A percentile compares a stretch with the other conserved stretches of the same genome.
These are phyloP conservation scores for Lasiosphaeria ovina DNA, from an alignment of 495 filamentous ascomycete genomes.

Conservation along the genomic window DNA sequence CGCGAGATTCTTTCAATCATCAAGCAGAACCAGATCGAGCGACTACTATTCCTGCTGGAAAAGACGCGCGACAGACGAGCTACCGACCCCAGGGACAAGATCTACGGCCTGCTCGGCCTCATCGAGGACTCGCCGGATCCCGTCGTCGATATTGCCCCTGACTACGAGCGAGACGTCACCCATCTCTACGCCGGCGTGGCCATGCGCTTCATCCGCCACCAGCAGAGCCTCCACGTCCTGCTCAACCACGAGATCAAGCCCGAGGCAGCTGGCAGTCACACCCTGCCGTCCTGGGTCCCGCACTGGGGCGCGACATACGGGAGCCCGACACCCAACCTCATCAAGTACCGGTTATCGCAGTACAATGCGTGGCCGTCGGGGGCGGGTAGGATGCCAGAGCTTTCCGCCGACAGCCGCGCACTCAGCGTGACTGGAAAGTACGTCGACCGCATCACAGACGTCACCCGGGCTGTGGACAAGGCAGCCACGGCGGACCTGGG, in stretches of 20 bases:
- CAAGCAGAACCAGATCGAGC: background rate
- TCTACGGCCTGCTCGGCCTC: slow-evolving; percentile 1
- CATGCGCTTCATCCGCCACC: background rate
- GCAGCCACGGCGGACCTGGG: background rate
- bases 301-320: background rate
- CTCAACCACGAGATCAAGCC: background rate
- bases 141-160: slow-evolving; percentile 1
- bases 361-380: background rate
- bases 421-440: background rate
- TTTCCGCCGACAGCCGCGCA: background rate
- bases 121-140: background rate
- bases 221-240: background rate
- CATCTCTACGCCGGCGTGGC: background rate
- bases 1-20: background rate
- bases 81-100: slow-evolving; percentile 5
- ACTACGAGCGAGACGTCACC: background rate
- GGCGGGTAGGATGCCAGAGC: background rate
- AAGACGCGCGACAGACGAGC: background rate
- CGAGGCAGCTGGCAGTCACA: background rate
- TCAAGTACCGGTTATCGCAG: background rate
- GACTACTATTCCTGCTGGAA: background rate
- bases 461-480: background rate
- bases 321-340: background rate
- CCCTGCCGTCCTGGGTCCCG: background rate
- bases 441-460: background rate